Base-by-base conservation (phyloP, 1,284 basidiomycete genomes). In the Kalmanozyma brasiliensis region DNA sequence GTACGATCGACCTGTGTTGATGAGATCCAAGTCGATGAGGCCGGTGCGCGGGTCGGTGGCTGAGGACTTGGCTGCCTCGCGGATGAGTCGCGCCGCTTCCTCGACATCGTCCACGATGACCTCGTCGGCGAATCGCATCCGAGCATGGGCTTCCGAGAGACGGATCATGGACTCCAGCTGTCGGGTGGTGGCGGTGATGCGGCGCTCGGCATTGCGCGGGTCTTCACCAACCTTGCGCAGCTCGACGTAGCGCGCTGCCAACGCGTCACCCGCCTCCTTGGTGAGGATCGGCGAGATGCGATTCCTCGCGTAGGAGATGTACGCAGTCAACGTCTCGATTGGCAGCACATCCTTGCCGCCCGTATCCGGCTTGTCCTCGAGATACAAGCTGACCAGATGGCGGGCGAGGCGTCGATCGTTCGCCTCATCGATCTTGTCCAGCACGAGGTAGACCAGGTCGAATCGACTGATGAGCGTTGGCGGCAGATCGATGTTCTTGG, bases 121-220 rank as follows among this genome's bases (percentile, higher is more conserved):
- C 46, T 87, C 87, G 26, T 89, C 86, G 19, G 90, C 91, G 83
- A 96, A 90, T 1, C 94, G 88, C 94, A 98, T 97, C 20, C 94
- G 87, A 0, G 95, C 94, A 80, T 98, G 95, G 0, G 91, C 95
- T 84, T 98, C 96, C 0, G 91, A 90, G 24, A 99, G 87, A n/a
- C 96, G 91, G 80, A 98, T 98, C 90, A 98, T 93, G 74, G 89
- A 91, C 83, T 98, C 95, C 26, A 98, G 88, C 83, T 98, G 95
- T 49, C 95, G 89, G 1, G 96, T 98, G 26, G 95, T 98, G 1
- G 96, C 95, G 0, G 96, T 98, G 83, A 98, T 98, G 11, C 95
- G 89, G 77, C 93, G 91, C 83, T 98, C 94, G 59, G 88, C 88
- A 2, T 88, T 88, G 43, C 79, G 76, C 20, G 93, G 89, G 3